phyloP scores from a whole-genome alignment of 2,329 filamentous ascomycete genomes.

The Lasiodiplodia hormozganensis region DNA sequence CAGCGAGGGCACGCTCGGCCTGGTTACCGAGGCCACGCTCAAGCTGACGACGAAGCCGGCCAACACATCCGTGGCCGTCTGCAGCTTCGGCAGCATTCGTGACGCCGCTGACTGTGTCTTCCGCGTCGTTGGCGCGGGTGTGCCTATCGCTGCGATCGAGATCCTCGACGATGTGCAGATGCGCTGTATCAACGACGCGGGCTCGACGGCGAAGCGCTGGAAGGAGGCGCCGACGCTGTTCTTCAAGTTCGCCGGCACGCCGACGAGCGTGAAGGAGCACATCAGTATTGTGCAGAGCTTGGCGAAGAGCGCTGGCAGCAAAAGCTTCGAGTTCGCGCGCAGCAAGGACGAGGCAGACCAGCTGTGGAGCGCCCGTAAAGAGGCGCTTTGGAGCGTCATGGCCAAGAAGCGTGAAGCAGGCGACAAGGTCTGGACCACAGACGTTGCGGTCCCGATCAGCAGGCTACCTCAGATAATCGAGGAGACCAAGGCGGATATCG shows the following conservation, averaged over 20 bases:
- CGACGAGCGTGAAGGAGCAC: slow-evolving; percentile 77
- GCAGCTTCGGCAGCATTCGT: slow-evolving; percentile 69
- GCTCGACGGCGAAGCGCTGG: slow-evolving; percentile 70
- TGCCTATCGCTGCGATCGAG: slow-evolving; percentile 90
- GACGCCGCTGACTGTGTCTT: slow-evolving; percentile 80
- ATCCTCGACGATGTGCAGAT: slow-evolving; percentile 94
- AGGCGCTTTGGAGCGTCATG: slow-evolving; percentile 76
- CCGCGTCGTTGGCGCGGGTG: slow-evolving; percentile 77
- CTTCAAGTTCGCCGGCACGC: slow-evolving; percentile 76
- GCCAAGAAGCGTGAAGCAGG: slow-evolving; percentile 65
- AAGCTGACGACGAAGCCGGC: slow-evolving; percentile 84
- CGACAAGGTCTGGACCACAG: slow-evolving; percentile 75
- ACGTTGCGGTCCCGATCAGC: slow-evolving; percentile 80
- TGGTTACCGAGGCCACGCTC: slow-evolving; percentile 89
- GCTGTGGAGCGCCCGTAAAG: slow-evolving; percentile 78
- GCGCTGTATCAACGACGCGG: slow-evolving; percentile 72
- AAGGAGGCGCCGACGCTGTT: slow-evolving; percentile 75
- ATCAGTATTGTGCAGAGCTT: slow-evolving; percentile 70
- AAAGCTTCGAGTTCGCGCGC: slow-evolving; percentile 73
- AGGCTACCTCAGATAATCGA: slow-evolving; percentile 76
- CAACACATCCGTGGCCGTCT: slow-evolving; percentile 80
- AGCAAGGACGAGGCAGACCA: slow-evolving; percentile 70
- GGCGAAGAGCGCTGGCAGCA: slow-evolving; percentile 65
- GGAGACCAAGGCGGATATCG: slow-evolving; percentile 73
- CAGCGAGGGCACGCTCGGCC: slow-evolving; percentile 87